Percentiles rank a stretch among this genome's conserved stretches.
Conservation (phyloP, 768 basidiomycete genomes). For the Tulasnella calospora region DNA sequence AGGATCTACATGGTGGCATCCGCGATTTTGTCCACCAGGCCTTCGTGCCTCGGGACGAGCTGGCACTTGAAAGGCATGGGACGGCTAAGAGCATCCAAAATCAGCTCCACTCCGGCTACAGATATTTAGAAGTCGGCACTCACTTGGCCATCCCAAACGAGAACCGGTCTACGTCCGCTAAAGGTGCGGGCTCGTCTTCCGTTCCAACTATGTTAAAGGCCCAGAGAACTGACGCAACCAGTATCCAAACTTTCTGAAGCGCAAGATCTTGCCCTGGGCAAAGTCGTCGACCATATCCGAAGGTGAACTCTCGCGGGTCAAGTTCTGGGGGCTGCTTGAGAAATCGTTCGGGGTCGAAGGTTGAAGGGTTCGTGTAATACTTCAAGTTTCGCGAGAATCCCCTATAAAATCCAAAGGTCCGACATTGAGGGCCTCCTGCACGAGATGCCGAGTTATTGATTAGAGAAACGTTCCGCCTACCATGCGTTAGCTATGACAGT, state of each 20-base stretch:
- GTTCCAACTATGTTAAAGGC: background rate
- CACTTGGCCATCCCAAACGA: background rate
- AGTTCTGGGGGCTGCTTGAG: background rate
- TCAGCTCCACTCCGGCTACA: background rate
- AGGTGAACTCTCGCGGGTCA: background rate
- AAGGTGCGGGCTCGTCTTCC: background rate
- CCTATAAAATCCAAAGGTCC: background rate
- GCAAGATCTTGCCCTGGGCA: constrained; percentile 18
- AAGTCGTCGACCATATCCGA: constrained; percentile 14
- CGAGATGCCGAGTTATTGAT: no score
- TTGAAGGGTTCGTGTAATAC: constrained; percentile 12
- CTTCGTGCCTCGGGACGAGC: background rate
- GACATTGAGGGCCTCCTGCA: background rate
- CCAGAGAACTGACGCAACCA: background rate
- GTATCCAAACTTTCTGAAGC: background rate
- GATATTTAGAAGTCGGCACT: background rate
- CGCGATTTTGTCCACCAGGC: background rate
- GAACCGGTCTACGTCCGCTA: background rate
- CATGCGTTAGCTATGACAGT: background rate
- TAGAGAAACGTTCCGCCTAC: background rate
- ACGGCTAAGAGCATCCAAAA: background rate
- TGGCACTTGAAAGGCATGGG: background rate
- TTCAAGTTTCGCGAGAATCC: constrained; percentile 1
- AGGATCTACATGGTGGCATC: background rate
- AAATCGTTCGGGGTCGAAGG: constrained; percentile 18